These are phyloP conservation scores for Candida glaebosa DNA, from an alignment of 805 yeast genomes.

Conservation along the genomic window DNA sequence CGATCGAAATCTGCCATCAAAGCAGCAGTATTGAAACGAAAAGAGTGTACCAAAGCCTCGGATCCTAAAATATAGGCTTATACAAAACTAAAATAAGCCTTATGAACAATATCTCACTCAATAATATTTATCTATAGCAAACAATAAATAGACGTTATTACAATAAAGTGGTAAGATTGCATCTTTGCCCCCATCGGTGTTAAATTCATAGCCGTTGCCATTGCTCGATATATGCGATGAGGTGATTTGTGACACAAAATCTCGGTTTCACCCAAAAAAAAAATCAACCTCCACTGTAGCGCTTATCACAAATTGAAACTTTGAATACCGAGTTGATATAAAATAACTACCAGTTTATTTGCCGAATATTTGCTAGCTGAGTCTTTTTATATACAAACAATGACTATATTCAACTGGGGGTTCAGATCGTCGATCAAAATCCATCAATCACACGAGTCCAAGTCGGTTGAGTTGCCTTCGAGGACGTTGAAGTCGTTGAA, in stretches of 20 bases:
- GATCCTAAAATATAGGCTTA: neutral
- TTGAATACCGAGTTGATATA: neutral
- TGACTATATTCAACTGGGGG: conserved; percentile 31
- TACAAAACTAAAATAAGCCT: neutral
- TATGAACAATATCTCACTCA: too few relatives aligned
- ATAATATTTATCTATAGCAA: too few relatives aligned
- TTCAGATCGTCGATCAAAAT: conserved; percentile 30
- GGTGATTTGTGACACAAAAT: too few relatives aligned
- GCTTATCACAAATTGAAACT: too few relatives aligned
- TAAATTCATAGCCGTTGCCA: too few relatives aligned
- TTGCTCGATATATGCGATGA: too few relatives aligned
- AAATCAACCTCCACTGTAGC: too few relatives aligned
- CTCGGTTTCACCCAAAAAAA: too few relatives aligned
- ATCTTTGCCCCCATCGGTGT: too few relatives aligned
- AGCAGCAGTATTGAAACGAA: conserved; percentile 18
- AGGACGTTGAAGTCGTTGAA: conserved; percentile 9
- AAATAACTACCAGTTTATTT: neutral
- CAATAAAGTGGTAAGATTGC: too few relatives aligned
- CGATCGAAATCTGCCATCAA: conserved; percentile 37
- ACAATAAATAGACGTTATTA: too few relatives aligned
- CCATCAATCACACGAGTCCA: conserved; percentile 18
- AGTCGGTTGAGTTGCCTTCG: conserved; percentile 14
- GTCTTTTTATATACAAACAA: neutral
- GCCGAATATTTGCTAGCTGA: too few relatives aligned
- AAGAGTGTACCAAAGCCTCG: neutral